Evolutionary conservation across 2,329 filamentous ascomycete genomes (phyloP).

Genomic region (Boeremia exigua): DNA sequence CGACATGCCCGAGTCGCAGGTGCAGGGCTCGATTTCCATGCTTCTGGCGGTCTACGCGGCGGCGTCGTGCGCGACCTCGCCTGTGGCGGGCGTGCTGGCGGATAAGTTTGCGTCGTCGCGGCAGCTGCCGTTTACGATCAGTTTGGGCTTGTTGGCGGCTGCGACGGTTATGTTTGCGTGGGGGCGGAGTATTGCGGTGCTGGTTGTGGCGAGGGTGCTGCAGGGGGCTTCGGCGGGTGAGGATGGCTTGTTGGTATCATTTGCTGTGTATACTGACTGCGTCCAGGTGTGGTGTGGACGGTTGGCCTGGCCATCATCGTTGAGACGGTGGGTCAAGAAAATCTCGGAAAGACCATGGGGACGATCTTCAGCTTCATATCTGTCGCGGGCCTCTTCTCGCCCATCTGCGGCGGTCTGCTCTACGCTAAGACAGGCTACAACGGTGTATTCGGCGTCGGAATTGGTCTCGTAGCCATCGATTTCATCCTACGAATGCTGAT

Average conservation of each 20-base stretch:
- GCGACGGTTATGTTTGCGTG: slow-evolving; percentile 63
- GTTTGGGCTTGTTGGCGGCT: slow-evolving; percentile 59
- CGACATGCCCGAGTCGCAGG: slow-evolving; percentile 53
- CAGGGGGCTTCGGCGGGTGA: slow-evolving; percentile 59
- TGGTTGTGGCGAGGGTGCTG: slow-evolving; percentile 61
- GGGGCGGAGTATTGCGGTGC: slow-evolving; percentile 55
- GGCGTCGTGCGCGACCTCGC: slow-evolving; percentile 58
- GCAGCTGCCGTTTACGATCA: slow-evolving; percentile 63
- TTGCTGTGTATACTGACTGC: background rate
- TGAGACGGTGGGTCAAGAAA: slow-evolving; percentile 63
- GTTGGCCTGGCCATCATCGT: slow-evolving; percentile 64
- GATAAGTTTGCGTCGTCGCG: slow-evolving; percentile 59
- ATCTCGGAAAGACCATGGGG: slow-evolving; percentile 67
- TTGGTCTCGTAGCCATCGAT: slow-evolving; percentile 63
- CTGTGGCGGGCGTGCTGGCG: slow-evolving; percentile 61
- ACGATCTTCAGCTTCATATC: slow-evolving; percentile 66
- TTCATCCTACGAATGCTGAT: slow-evolving; percentile 65
- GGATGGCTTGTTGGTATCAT: background rate
- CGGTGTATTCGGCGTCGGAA: slow-evolving; percentile 65
- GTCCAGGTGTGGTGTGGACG: slow-evolving; percentile 63
- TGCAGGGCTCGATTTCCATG: slow-evolving; percentile 61
- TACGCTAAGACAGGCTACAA: slow-evolving; percentile 65
- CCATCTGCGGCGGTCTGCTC: slow-evolving; percentile 65
- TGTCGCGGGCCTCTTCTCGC: slow-evolving; percentile 62
- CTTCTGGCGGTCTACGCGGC: slow-evolving; percentile 63